Evolutionary conservation across 2,329 filamentous ascomycete species (phyloP), one percentile per base, ranked within the genome.

Genomic region (Epichloe gansuensis): DNA sequence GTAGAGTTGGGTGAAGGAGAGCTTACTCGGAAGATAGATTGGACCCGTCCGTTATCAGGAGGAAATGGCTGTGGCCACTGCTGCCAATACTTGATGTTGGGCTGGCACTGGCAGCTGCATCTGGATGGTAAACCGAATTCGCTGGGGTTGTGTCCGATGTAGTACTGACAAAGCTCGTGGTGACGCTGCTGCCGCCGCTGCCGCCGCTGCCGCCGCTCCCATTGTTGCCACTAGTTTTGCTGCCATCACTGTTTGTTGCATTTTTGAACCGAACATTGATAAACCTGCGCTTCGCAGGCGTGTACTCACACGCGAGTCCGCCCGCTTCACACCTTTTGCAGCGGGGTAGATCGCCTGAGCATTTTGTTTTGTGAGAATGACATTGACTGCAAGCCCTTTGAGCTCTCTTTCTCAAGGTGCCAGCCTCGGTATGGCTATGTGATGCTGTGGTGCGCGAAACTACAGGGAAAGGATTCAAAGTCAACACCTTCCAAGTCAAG

Each of bases 311-410:
- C 15, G 51, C 47, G n/a, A 71, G 55, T 27, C 63, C 61, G 34
- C 59, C 58, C 2, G 54, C 54, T 45, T 67, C 63, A 55, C 70
- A 72, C 51, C 70, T 60, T 54, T 66, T 64, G 55, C 70, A 72
- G 31, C 59, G 59, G 5, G 69, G 69, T 45, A 69, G 52, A 48
- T 71, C 69, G 21, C 69, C 68, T 1, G 68, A 71, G 53, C 70
- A 72, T 53, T 70, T 71, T 1, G 69, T 71, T 57, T 72, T 72
- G 57, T 71, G 68, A 3, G 63, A 53, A 54, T 71, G 69, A 35
- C 70, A 72, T 49, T 70, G 63, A 25, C 61, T 64, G 55, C 70
- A 72, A n/a, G 70, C 69, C 48, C 68, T 58, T 51, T 71, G 70
- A 4, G 69, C 69, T 38, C 70, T 64, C 51, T 70, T 71, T 25